Conservation (phyloP, 2,329 filamentous ascomycete genomes). For the Fusarium continuum region DNA sequence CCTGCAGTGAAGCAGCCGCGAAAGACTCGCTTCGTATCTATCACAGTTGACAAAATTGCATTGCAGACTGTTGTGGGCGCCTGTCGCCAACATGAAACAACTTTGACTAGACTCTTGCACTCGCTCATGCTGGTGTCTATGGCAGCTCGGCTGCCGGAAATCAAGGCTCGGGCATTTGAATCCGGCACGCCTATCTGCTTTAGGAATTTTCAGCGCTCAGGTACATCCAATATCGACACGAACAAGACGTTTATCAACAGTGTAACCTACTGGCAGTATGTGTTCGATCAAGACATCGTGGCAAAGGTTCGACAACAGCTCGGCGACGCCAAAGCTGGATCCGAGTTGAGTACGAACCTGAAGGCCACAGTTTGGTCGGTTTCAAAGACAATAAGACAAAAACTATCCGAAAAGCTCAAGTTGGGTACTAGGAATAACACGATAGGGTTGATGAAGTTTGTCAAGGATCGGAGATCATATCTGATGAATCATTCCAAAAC, state of each 20-base stretch:
- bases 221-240: not conserved
- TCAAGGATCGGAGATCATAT: slow-evolving; percentile 17
- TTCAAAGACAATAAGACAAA: slow-evolving; percentile 24
- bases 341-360: not conserved
- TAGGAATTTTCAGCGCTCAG: not conserved
- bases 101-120: slow-evolving; percentile 12
- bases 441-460: slow-evolving; percentile 4
- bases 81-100: slow-evolving; percentile 8
- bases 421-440: slow-evolving; percentile 6
- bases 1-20: not conserved
- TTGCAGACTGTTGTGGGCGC: not conserved
- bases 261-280: slow-evolving; percentile 1
- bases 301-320: not conserved
- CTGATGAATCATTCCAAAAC: not conserved
- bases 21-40: not conserved
- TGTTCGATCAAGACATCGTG: not conserved
- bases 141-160: not conserved
- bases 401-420: slow-evolving; percentile 32
- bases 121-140: not conserved
- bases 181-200: slow-evolving; percentile 15
- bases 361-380: slow-evolving; percentile 33
- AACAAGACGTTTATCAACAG: slow-evolving; percentile 4
- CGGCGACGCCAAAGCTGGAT: not conserved
- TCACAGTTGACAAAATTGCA: not conserved
- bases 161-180: slow-evolving; percentile 1